These are phyloP conservation scores for Boletus subcaerulescens DNA, from an alignment of 768 basidiomycete genomes.

Conservation along the genomic window DNA sequence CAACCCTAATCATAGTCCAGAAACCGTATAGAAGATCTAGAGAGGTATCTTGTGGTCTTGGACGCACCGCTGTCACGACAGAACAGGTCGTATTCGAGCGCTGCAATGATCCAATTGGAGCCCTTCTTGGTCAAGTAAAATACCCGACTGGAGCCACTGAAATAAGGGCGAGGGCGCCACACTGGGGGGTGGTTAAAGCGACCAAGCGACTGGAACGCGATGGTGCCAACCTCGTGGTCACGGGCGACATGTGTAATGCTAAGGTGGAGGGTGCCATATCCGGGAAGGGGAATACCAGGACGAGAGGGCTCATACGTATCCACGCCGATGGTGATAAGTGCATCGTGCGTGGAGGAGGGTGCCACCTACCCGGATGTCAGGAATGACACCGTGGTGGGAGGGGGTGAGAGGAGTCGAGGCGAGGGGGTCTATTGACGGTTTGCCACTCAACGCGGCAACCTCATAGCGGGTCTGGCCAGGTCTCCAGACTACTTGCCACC, in stretches of 20 bases:
- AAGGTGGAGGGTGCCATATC: background rate
- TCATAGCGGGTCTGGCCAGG: too few species aligned
- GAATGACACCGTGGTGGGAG: background rate
- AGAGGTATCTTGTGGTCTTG: slow-evolving; percentile 1
- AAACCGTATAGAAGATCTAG: too few species aligned
- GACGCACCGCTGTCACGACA: background rate
- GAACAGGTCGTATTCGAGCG: slow-evolving; percentile 5
- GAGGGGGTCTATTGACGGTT: too few species aligned
- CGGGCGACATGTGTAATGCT: too few species aligned
- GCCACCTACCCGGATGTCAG: background rate
- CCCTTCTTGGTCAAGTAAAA: background rate
- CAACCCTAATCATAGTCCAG: too few species aligned
- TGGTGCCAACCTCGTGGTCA: background rate
- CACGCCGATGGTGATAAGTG: background rate
- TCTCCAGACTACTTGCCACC: too few species aligned
- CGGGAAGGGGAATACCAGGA: background rate
- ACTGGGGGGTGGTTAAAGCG: background rate
- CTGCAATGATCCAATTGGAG: background rate
- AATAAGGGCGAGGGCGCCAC: background rate
- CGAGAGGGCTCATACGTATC: background rate
- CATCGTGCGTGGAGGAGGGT: background rate
- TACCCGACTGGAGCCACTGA: slow-evolving; percentile 9
- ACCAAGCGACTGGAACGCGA: slow-evolving; percentile 5
- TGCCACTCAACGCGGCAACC: too few species aligned
- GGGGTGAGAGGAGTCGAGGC: background rate